Conservation (phyloP, 192 early-diverging fungal genomes). For the Chytriomyces sp. region DNA sequence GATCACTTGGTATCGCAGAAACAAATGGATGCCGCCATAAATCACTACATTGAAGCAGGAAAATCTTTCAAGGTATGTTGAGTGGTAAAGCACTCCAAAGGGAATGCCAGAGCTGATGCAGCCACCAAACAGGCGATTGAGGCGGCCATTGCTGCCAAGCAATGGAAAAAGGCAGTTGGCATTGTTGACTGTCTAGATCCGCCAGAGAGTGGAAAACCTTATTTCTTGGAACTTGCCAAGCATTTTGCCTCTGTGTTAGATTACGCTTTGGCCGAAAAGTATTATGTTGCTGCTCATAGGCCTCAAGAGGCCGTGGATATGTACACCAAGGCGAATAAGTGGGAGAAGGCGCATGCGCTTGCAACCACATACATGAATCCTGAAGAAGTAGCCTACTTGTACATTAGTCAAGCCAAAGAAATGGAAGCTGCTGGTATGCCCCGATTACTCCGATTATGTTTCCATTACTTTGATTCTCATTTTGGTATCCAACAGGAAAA, state of each 20-base stretch:
- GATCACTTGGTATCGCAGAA: conserved; percentile 62
- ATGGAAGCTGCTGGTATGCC: conserved; percentile 53
- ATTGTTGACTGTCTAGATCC: conserved; percentile 63
- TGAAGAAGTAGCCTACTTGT: conserved; percentile 59
- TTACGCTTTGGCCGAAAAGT: conserved; percentile 55
- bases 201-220: conserved; percentile 50
- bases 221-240: conserved; percentile 54
- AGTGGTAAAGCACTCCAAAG: neutral
- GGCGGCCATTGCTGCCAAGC: conserved; percentile 27
- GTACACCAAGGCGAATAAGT: conserved; percentile 60
- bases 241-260: conserved; percentile 56
- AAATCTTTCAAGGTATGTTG: conserved; percentile 55
- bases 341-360: conserved; percentile 65
- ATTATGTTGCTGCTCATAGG: conserved; percentile 55
- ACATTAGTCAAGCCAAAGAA: conserved; percentile 63
- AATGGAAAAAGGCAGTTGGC: conserved; percentile 67
- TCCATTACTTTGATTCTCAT: neutral
- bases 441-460: neutral
- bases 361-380: conserved; percentile 62
- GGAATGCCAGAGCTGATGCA: neutral
- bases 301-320: conserved; percentile 70
- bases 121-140: conserved; percentile 8
- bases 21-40: conserved; percentile 67
- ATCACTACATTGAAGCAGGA: conserved; percentile 69
- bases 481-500: conserved; percentile 40